Percentiles rank a stretch among this genome's conserved stretches.
Conservation (phyloP, 208 protist species). For the Lotmaria passim region DNA sequence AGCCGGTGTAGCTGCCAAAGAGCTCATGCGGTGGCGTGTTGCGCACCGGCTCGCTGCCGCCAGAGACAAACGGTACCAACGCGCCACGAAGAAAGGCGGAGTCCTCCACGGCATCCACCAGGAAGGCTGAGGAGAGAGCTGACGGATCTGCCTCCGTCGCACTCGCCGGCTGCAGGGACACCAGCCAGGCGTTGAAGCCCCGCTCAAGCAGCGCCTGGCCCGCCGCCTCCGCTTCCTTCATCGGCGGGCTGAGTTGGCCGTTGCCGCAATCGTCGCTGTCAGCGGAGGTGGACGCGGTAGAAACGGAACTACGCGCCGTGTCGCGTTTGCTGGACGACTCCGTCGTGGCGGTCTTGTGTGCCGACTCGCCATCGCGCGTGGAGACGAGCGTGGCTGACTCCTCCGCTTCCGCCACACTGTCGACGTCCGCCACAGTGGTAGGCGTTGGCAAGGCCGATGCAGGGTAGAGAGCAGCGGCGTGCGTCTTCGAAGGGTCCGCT, state of each 20-base stretch:
- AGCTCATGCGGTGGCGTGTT: neutral
- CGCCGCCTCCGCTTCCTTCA: neutral
- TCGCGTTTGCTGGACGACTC: neutral
- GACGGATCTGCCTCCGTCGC: neutral
- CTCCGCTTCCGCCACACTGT: neutral
- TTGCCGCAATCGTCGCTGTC: neutral
- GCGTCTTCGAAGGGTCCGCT: neutral
- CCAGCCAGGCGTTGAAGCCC: slow-evolving; percentile 3
- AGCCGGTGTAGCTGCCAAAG: too few relatives aligned
- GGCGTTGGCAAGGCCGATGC: neutral
- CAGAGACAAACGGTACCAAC: neutral
- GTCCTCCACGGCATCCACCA: neutral
- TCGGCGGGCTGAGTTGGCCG: too few relatives aligned
- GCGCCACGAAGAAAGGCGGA: neutral
- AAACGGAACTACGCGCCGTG: slow-evolving; percentile 9
- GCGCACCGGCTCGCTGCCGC: neutral
- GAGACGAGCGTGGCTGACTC: neutral
- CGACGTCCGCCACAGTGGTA: neutral
- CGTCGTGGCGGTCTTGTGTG: neutral
- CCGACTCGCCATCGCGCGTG: neutral
- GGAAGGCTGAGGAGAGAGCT: neutral
- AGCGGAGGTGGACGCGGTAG: slow-evolving; percentile 7
- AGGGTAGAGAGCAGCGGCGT: neutral
- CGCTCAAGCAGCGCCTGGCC: neutral
- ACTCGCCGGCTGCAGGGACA: neutral